Base-by-base conservation (phyloP, 2,329 filamentous ascomycete genomes). In the Claviceps africana region DNA sequence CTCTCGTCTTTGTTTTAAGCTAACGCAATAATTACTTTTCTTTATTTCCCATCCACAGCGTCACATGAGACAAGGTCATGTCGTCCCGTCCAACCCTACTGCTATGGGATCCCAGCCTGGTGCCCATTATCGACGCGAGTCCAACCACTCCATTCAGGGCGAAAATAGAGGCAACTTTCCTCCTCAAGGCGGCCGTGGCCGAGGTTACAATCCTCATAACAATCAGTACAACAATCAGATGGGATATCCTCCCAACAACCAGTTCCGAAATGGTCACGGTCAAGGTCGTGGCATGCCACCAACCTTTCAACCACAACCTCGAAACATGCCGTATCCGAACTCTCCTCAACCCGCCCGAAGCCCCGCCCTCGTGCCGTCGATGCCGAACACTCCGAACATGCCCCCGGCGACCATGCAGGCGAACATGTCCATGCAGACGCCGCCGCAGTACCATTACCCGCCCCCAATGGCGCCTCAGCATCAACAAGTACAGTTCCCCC, bases 111-210 rank as follows among this genome's bases (percentile, higher is more conserved):
- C 79, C 51, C 85, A 85, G 62, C 76, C 81, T n/a, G 79, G 78
- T 45, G 64, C 72, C 57, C 90, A 97, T 69, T 79, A 88, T 61
- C 85, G 91, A 62, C 85, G 88, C 60, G 86, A 91, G 65, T 96
- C 91, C 31, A 85, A 85, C 39, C 88, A 93, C 63, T 94, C 88
- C 22, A 77, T 82, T 57, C 86, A 91, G 55, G 62, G 66, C 47
- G 68, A 70, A 28, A 65, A 64, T 55, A 78, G 79, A 59, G 80
- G 76, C 58, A 75, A 72, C 58, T 79, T 70, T 57, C 66, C 69
- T 48, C 65, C 70, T 33, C 72, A 75, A 56, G 70, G 69, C 47
- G 72, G 73, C 48, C 73, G 77, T 55, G 73, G 76, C 45, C 71
- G 76, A 54, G 70, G 70, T 50, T 78, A 73, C 57, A 73, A 71